These are phyloP conservation scores for Ophiocordyceps robertsii DNA, from an alignment of 2,329 filamentous ascomycete species.

Conservation along the genomic window DNA sequence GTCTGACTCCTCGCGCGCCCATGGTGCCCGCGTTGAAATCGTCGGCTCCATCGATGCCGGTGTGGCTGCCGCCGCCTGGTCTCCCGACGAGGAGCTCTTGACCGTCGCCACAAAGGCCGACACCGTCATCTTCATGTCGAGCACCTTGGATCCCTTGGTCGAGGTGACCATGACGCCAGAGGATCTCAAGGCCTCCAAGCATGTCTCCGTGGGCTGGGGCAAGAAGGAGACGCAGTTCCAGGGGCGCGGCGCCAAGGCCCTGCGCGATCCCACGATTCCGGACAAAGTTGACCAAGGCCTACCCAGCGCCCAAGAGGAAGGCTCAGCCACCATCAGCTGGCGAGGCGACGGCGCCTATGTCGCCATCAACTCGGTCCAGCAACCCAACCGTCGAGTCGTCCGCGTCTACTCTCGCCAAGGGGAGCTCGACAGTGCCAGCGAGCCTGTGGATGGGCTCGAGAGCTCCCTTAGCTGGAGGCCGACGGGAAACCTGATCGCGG, in stretches of 20 bases:
- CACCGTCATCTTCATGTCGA: conserved; percentile 84
- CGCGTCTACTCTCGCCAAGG: conserved; percentile 87
- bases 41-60: conserved; percentile 88
- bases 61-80: conserved; percentile 83
- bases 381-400: conserved; percentile 59
- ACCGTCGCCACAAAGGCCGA: conserved; percentile 67
- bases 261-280: conserved; percentile 88
- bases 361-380: conserved; percentile 69
- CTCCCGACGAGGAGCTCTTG: conserved; percentile 85
- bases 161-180: conserved; percentile 59
- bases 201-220: conserved; percentile 95
- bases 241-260: conserved; percentile 71
- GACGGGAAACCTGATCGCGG: conserved; percentile 79
- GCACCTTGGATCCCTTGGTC: conserved; percentile 72
- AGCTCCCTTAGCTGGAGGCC: conserved; percentile 82
- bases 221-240: conserved; percentile 98
- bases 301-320: conserved; percentile 62
- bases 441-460: conserved; percentile 89
- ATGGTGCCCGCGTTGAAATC: conserved; percentile 79
- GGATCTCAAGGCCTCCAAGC: conserved; percentile 76
- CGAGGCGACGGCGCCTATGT: conserved; percentile 87
- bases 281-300: conserved; percentile 79
- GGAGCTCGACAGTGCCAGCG: conserved; percentile 80
- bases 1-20: conserved; percentile 21
- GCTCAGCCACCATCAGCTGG: conserved; percentile 68